Conservation (phyloP, 441 rosid species). For the Gossypium aridum region DNA sequence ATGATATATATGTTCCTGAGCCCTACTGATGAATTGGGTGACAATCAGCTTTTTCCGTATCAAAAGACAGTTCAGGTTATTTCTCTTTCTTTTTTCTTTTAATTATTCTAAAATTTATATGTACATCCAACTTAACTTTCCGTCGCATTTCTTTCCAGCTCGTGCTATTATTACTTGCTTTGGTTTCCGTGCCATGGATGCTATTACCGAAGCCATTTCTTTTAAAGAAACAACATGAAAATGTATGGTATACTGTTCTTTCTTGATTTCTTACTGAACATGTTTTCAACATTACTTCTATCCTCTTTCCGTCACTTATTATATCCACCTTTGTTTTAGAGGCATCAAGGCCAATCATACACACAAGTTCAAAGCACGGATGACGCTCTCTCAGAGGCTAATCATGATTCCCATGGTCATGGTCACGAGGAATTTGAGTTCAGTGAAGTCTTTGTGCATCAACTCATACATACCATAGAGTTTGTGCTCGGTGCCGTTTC, state of each 20-base stretch:
- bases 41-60: constrained; percentile 70
- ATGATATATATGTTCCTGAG: constrained; percentile 97
- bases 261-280: neutral
- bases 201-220: constrained; percentile 89
- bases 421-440: constrained; percentile 85
- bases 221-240: constrained; percentile 73
- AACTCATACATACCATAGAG: constrained; percentile 89
- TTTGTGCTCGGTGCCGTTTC: constrained; percentile 96
- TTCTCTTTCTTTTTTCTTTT: neutral
- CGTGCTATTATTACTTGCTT: constrained; percentile 61
- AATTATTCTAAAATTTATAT: too few relatives aligned
- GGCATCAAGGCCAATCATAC: constrained; percentile 78
- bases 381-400: constrained; percentile 50
- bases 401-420: constrained; percentile 53
- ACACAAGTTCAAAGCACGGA: constrained; percentile 43
- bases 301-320: constrained; percentile 5
- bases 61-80: constrained; percentile 73
- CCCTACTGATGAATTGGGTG: constrained; percentile 85
- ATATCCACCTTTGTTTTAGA: constrained; percentile 33
- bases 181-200: constrained; percentile 96
- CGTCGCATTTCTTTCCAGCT: constrained; percentile 32
- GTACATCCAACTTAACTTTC: too few relatives aligned
- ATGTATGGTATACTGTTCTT: constrained; percentile 28
- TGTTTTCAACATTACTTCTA: neutral
- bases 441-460: constrained; percentile 90